Base-by-base conservation (phyloP, 371 early-diverging fungal genomes). In the Fennellomyces sp. region DNA sequence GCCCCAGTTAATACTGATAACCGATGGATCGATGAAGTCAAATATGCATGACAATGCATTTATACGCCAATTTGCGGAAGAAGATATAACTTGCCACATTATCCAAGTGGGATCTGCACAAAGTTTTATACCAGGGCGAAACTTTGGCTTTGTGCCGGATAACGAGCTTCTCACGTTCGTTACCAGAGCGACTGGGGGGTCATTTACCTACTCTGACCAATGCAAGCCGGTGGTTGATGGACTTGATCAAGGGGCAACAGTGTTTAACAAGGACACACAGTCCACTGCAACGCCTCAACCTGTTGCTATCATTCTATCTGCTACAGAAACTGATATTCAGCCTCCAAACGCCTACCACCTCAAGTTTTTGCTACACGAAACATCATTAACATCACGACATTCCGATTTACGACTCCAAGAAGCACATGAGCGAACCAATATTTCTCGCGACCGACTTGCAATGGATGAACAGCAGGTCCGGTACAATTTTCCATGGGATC, bases 121-220 rank as follows among this genome's bases (percentile, higher is more conserved):
- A 17, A 93, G 91, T 4, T 91, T 88, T 59, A 80, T 84, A 47
- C 92, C 94, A 8, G 84, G 84, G 28, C 83, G 87, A 41, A 91
- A 91, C 59, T 91, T 94, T 73, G 97, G 97, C 0, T 91, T 91
- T 70, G 88, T 96, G 7, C 91, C 91, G 38, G 94, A 97, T 67
- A 93, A 86, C 51, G 97, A 96, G 63, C 83, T 90, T 28, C 76
- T 97, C 1, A 75, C 89, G 3, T 96, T 92, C 65, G 68, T 96
- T 33, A 86, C 96, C 0, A 82, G 86, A 17, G 85, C 95, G 1
- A 86, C 94, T 1, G 83, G 81, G 27, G 97, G 97, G 2, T 83
- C 81, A 28, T 93, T 95, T 62, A 69, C 93, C 49, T 96, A 92
- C 59, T 87, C 91, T 6, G 82, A 86, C 35, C 86, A 91, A 50